Evolutionary conservation across 2,329 filamentous ascomycete genomes (phyloP), one percentile per base, ranked within the genome.

Genomic region (Xylaria hypoxylon): DNA sequence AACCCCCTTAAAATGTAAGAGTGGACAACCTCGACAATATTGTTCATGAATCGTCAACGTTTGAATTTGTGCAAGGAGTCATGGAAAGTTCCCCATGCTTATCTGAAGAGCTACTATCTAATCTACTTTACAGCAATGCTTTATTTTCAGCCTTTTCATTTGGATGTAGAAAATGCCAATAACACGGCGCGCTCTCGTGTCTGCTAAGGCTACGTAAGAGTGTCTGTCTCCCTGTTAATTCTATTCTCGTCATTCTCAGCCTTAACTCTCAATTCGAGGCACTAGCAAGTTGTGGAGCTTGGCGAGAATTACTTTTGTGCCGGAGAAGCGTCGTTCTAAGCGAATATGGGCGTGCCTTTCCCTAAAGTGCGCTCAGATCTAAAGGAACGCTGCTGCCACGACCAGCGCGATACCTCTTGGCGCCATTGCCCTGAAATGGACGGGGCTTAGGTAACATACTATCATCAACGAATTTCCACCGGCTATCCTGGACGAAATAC

Each of bases 331-430:
- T 69, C 44, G 64, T 57, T 51, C 59, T 58, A 5, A 58, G 44
- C 22, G 62, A 57, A 44, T 44, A 44, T 13, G 55, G 65, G 50
- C 58, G 62, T 31, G 50, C n/a, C 42, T 69, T 62, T 31, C 22
- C 58, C 74, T 77, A 81, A 51, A 91, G 84, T 15, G 85, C 83
- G 71, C 84, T 88, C 76, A 99, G 80, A 82, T 98, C 93, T 73
- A 98, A 82, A 33, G 96, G 96, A 72, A 98, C 94, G 82, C 92
- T 97, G 81, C 94, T 97, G 35, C 94, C 95, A 76, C 95, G 87
- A 8, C 96, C 96, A 40, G 96, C 96, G 69, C 95, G 86, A 79
- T 98, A 99, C 77, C 88, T 89, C 77, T 91, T 94, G 22, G 86
- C 81, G 3, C 87, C 89, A 28, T 63, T 50, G n/a, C 91, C 91